A percentile compares a stretch with the other conserved stretches of the same genome.
Evolutionary conservation across 768 basidiomycete genomes (phyloP).

Genomic region (Termitomyces sp.): DNA sequence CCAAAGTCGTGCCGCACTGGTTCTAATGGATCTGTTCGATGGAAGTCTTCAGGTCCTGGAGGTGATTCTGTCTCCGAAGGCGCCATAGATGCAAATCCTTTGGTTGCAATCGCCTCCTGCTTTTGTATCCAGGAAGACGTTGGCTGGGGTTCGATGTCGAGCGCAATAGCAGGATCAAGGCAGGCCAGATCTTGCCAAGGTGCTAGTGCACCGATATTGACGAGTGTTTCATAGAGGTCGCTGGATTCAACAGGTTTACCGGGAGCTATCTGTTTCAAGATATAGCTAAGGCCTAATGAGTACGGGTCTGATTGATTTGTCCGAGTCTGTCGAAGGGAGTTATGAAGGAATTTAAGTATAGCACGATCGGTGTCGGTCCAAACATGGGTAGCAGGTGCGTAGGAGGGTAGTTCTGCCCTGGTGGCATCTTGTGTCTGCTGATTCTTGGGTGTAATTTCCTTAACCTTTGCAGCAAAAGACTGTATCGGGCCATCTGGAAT

Average conservation of each 20-base stretch:
- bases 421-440: slow-evolving; percentile 25
- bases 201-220: slow-evolving; percentile 69
- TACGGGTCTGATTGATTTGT: slow-evolving; percentile 64
- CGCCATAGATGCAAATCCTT: slow-evolving; percentile 17
- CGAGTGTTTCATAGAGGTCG: slow-evolving; percentile 46
- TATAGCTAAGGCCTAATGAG: slow-evolving; percentile 40
- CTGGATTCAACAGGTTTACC: slow-evolving; percentile 28
- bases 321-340: slow-evolving; percentile 46
- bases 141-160: slow-evolving; percentile 28
- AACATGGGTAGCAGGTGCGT: slow-evolving; percentile 21
- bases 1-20: slow-evolving; percentile 85
- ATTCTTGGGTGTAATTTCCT: slow-evolving; percentile 32
- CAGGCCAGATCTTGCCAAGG: slow-evolving; percentile 76
- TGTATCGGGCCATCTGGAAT: slow-evolving; percentile 34
- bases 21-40: slow-evolving; percentile 60
- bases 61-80: slow-evolving; percentile 23
- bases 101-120: slow-evolving; percentile 24
- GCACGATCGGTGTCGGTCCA: slow-evolving; percentile 53
- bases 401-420: slow-evolving; percentile 26
- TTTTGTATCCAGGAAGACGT: slow-evolving; percentile 20
- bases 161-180: slow-evolving; percentile 33
- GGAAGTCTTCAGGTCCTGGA: slow-evolving; percentile 62
- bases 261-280: slow-evolving; percentile 55
- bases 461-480: slow-evolving; percentile 50
- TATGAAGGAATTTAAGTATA: slow-evolving; percentile 57